Conservation (phyloP, 2,329 filamentous ascomycete genomes). For the Fusarium austroafricanum region DNA sequence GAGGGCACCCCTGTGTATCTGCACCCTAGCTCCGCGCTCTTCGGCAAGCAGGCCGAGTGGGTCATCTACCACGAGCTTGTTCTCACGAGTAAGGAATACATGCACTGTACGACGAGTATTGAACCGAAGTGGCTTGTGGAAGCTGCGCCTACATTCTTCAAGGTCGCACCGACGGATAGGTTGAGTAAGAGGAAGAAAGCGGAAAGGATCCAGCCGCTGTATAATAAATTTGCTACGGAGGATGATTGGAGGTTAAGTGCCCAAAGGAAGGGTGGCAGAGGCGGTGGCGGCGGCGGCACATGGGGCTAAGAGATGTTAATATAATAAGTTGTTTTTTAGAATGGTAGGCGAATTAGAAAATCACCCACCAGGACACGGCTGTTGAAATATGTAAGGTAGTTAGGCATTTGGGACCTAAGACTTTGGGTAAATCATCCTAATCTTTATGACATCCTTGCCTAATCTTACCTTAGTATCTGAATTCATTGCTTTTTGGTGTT, state of each 20-base stretch:
- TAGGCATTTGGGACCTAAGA: too few species aligned
- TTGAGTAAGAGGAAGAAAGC: conserved; percentile 93
- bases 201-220: conserved; percentile 93
- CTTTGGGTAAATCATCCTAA: too few species aligned
- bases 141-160: conserved; percentile 98
- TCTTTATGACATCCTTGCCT: too few species aligned
- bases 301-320: too few species aligned
- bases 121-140: conserved; percentile 96
- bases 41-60: conserved; percentile 96
- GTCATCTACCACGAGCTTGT: conserved; percentile 94
- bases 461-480: too few species aligned
- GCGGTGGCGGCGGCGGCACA: conserved; percentile 88
- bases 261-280: conserved; percentile 84
- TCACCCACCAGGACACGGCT: too few species aligned
- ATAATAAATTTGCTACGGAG: conserved; percentile 91
- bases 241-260: conserved; percentile 96
- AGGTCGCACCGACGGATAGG: conserved; percentile 88
- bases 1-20: conserved; percentile 96
- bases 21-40: conserved; percentile 90
- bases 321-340: too few species aligned
- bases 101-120: conserved; percentile 93
- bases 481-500: too few species aligned
- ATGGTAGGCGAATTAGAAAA: not conserved
- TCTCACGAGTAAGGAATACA: conserved; percentile 96
- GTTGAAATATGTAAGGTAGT: too few species aligned